Evolutionary conservation across 2,329 filamentous ascomycete species (phyloP), one percentile per base, ranked within the genome.

Genomic region (Fusarium tupiense): DNA sequence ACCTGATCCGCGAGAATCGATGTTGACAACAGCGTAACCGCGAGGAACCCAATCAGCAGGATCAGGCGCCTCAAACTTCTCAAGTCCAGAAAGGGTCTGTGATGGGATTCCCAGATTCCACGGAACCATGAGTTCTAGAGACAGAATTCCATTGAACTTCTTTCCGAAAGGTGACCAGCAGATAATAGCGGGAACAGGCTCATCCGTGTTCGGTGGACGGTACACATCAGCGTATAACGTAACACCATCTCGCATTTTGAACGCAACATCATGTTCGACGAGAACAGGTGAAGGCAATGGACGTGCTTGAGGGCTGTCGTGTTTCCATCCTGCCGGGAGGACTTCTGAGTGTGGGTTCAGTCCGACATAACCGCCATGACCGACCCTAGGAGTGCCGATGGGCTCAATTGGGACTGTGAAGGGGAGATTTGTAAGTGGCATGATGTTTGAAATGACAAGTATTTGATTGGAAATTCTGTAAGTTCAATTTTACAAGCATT

Each of bases 151-250:
- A 3, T 69, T 69, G 26, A 69, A 69, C 20, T 69, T 69, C 14
- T 69, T 69, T 9, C 66, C 66, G 2, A 69, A 69, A 16, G 66
- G 66, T 0, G 66, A 69, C 66, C 66, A 69, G 37, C 66, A 69
- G 2, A 69, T 40, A 6, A 69, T 63, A 0, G 64, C 64, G 10
- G 66, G 66, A 10, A 69, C 26, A 13, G 56, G 13, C 17, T 63
- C 66, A 44, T 69, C 16, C 5, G 37, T 69, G 2, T 63, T 31
- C 0, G 66, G 66, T 20, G 66, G 66, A 1, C 66, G 66, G 5
- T 63, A 69, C 1, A 69, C 26, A 29, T 69, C 66, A 20, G 64
- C 66, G 10, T 69, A 69, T 2, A 69, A n/a, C 4, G 49, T 63
- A 1, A 63, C 20, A 0, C 56, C 66, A 24, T 69, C 66, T 0